A percentile compares a stretch with the other conserved stretches of the same genome.
Evolutionary conservation across 2,329 filamentous ascomycete species (phyloP).

Genomic region (Sporothrix sp.): DNA sequence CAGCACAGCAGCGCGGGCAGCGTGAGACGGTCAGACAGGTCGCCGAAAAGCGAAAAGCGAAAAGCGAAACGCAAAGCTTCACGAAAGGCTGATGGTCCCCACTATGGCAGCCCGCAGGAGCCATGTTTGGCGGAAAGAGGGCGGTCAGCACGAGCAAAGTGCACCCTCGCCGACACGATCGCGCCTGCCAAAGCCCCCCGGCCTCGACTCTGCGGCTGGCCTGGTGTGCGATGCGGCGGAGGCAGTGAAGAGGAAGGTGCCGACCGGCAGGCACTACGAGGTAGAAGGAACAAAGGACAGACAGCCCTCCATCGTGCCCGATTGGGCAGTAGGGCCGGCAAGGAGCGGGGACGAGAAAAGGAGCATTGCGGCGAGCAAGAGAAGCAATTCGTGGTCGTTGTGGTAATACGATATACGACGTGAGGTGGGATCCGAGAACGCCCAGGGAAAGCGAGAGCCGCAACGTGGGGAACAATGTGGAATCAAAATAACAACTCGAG

Average conservation of each 20-base stretch:
- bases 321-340: conserved; percentile 1
- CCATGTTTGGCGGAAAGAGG: too few species aligned
- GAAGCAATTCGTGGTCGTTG: background rate
- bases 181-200: background rate
- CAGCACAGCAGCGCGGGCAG: too few species aligned
- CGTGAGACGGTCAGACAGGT: background rate
- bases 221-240: background rate
- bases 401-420: too few species aligned
- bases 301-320: background rate
- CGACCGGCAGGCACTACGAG: background rate
- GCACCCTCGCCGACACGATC: too few species aligned
- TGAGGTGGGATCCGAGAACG: too few species aligned
- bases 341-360: too few species aligned
- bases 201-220: background rate
- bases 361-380: background rate
- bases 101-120: too few species aligned
- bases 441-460: too few species aligned
- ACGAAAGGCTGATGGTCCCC: background rate
- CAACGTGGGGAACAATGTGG: too few species aligned
- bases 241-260: background rate
- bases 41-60: background rate
- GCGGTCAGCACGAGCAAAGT: too few species aligned
- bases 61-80: too few species aligned
- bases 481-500: too few species aligned
- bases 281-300: background rate